Base-by-base conservation (phyloP, 768 basidiomycete species). In the Termitomyces sp. region DNA sequence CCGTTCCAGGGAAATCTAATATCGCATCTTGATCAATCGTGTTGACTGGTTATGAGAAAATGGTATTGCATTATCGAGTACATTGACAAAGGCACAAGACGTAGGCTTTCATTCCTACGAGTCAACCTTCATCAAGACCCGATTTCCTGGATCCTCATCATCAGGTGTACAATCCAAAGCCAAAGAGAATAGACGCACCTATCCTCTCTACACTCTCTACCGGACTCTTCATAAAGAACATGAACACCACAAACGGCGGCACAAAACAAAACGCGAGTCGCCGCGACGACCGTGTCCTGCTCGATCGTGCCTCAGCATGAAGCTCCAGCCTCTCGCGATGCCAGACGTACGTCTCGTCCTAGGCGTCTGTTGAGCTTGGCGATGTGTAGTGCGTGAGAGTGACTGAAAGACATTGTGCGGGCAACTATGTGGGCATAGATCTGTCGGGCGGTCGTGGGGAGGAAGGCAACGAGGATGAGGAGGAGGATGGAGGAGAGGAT, bases 311-410 rank as follows among this genome's bases (percentile, higher is more conserved):
- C 59, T 51, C 0, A 66, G 59, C 48, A 63, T 58, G 11, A 62
- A 50, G 43, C 46, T 56, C 62, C 61, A 65, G 1, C 65, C 62
- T 5, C 59, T 45, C 8, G 65, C 65, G 21, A 65, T 63, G 7
- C 65, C 62, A 23, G 63, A 65, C 54, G 21, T 62, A 65, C 16
- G 65, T 62, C 57, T 65, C 65, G 12, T 62, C 65, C 6, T 65
- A 57, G 1, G 59, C 65, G 16, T 61, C 59, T 42, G 32, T 65
- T 63, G 11, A 65, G 62, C 21, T 65, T 62, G 2, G 41, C 14
- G 17, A 60, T 23, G 29, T 29, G 29, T 7, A 7, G 29, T 7
- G 29, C 29, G 29, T 29, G 4, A 17, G 57, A 51, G 3, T 50
- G 29, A 38, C 32, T 62, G 44, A 29, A 61, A 63, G 9, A 65